These are phyloP conservation scores for Onygena corvina DNA, from an alignment of 2,329 filamentous ascomycete genomes.

Conservation along the genomic window DNA sequence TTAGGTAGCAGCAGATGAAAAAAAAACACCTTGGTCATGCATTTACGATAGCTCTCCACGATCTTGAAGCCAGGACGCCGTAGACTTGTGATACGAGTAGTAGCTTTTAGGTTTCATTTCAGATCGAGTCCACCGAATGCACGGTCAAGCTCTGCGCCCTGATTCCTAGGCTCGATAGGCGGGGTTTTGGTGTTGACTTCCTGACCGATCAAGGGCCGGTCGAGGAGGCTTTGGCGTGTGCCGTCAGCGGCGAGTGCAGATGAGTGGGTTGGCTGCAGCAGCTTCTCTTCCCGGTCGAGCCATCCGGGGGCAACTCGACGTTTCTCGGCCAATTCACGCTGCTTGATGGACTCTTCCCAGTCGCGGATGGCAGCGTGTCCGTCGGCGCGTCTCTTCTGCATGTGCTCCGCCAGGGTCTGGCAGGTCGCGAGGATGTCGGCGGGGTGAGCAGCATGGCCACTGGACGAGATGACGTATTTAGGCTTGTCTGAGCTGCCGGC, in stretches of 20 bases:
- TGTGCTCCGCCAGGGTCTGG: conserved; percentile 61
- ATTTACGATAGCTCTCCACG: too few relatives aligned
- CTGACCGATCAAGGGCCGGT: conserved; percentile 28
- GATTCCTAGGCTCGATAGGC: conserved; percentile 32
- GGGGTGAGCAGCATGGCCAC: conserved; percentile 70
- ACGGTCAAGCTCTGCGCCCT: conserved; percentile 43
- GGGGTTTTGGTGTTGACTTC: conserved; percentile 23
- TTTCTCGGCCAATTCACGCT: conserved; percentile 52
- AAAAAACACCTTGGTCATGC: too few relatives aligned
- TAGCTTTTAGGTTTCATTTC: conserved; percentile 24
- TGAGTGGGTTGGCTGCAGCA: conserved; percentile 41
- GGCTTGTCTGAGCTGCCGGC: conserved; percentile 37
- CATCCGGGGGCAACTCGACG: conserved; percentile 52
- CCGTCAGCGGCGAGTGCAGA: conserved; percentile 12
- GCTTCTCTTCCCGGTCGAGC: conserved; percentile 50
- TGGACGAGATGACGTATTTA: conserved; percentile 66
- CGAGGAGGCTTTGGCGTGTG: conserved; percentile 25
- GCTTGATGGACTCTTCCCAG: conserved; percentile 54
- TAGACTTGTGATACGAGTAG: too few relatives aligned
- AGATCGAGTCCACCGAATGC: conserved; percentile 41
- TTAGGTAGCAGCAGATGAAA: too few relatives aligned
- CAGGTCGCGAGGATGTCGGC: conserved; percentile 77
- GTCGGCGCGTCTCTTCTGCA: conserved; percentile 55
- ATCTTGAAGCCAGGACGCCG: too few relatives aligned
- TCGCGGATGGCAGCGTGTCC: conserved; percentile 54